A percentile compares a stretch with the other conserved stretches of the same genome.
These are phyloP conservation scores for Monosporascus sp. DNA, from an alignment of 2,329 filamentous ascomycete species.

Conservation along the genomic window DNA sequence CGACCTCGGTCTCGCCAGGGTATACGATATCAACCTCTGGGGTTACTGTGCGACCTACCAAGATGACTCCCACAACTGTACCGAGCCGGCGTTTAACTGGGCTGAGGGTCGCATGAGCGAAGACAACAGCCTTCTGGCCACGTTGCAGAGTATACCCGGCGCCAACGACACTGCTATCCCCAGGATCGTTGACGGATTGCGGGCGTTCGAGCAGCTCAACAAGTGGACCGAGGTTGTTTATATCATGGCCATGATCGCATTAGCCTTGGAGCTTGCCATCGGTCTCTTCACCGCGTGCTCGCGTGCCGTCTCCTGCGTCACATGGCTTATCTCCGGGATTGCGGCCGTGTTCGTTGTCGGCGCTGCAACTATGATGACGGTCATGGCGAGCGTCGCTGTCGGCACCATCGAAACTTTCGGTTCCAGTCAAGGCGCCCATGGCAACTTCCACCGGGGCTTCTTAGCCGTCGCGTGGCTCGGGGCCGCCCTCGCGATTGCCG, in stretches of 20 bases:
- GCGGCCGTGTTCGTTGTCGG: constrained; percentile 50
- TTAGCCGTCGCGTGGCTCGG: constrained; percentile 74
- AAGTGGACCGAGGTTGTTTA: constrained; percentile 84
- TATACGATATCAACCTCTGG: constrained; percentile 81
- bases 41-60: constrained; percentile 70
- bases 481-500: constrained; percentile 68
- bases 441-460: constrained; percentile 62
- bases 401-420: constrained; percentile 62
- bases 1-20: constrained; percentile 61
- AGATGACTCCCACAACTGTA: constrained; percentile 60
- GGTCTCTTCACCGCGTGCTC: constrained; percentile 82
- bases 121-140: constrained; percentile 48
- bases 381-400: constrained; percentile 64
- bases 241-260: constrained; percentile 64
- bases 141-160: constrained; percentile 41
- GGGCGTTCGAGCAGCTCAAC: constrained; percentile 66
- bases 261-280: constrained; percentile 66
- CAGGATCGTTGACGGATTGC: constrained; percentile 61
- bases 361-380: constrained; percentile 69
- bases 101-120: constrained; percentile 66
- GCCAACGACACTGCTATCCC: constrained; percentile 61
- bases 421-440: constrained; percentile 65
- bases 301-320: constrained; percentile 74
- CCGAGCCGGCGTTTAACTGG: constrained; percentile 68
- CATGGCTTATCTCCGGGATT: constrained; percentile 68